A percentile compares a stretch with the other conserved stretches of the same genome.
These are phyloP conservation scores for Ogataea nakhonphanomensis DNA, from an alignment of 805 yeast species.

Conservation along the genomic window DNA sequence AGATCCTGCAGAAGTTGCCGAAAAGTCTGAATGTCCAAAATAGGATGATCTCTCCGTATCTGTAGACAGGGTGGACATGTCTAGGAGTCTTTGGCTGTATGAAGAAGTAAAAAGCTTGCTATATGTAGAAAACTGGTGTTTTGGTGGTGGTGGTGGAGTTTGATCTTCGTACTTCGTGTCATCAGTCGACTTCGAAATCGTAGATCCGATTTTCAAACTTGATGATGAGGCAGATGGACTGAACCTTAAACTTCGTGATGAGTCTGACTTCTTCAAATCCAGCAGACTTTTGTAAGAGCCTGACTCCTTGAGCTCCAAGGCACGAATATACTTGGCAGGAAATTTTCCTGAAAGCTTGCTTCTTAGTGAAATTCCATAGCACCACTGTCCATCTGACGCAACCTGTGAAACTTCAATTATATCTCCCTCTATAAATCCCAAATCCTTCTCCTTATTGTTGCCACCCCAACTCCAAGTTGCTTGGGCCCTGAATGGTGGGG, in stretches of 20 bases:
- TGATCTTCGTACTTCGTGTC: slow-evolving; percentile 14
- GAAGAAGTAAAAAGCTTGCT: slow-evolving; percentile 20
- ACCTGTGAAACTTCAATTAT: slow-evolving; percentile 71
- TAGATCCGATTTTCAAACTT: slow-evolving; percentile 19
- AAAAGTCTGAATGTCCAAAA: slow-evolving; percentile 62
- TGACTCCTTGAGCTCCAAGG: slow-evolving; percentile 36
- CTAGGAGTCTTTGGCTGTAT: slow-evolving; percentile 27
- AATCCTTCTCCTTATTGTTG: slow-evolving; percentile 70
- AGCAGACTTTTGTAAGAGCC: slow-evolving; percentile 20
- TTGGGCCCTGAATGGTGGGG: slow-evolving; percentile 31
- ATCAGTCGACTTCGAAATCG: slow-evolving; percentile 4
- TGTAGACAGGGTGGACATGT: slow-evolving; percentile 33
- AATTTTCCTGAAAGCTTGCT: slow-evolving; percentile 82
- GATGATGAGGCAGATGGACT: slow-evolving; percentile 20
- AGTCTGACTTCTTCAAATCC: slow-evolving; percentile 12
- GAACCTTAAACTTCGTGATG: slow-evolving; percentile 9
- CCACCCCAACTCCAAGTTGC: slow-evolving; percentile 95
- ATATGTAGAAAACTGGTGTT: slow-evolving; percentile 24
- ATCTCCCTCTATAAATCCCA: slow-evolving; percentile 94
- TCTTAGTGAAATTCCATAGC: slow-evolving; percentile 78
- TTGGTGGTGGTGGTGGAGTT: slow-evolving; percentile 39
- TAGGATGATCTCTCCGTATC: slow-evolving; percentile 40
- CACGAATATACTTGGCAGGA: slow-evolving; percentile 80
- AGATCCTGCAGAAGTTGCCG: slow-evolving; percentile 90
- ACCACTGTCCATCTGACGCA: slow-evolving; percentile 86